Evolutionary conservation across 768 basidiomycete genomes (phyloP).

Genomic region (Boletus subparvulus): DNA sequence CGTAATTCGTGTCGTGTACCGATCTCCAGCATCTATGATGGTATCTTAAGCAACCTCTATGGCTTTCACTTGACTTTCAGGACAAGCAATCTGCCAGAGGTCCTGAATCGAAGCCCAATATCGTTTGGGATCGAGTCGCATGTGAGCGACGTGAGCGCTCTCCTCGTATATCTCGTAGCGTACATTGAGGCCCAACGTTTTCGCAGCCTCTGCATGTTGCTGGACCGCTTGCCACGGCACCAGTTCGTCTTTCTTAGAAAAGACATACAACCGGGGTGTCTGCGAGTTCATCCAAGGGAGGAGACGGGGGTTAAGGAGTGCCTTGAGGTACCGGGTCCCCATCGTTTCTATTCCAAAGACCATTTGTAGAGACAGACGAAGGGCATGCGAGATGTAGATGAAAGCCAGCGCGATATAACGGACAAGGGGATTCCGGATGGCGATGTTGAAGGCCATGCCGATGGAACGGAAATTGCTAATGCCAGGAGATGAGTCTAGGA

Average conservation of each 20-base stretch:
- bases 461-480: slow-evolving; percentile 13
- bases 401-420: slow-evolving; percentile 13
- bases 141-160: slow-evolving; percentile 37
- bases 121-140: slow-evolving; percentile 28
- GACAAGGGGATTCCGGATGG: slow-evolving; percentile 21
- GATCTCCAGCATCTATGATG: background rate
- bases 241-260: slow-evolving; percentile 32
- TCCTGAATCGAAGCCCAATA: slow-evolving; percentile 27
- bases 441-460: slow-evolving; percentile 22
- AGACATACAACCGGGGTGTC: slow-evolving; percentile 39
- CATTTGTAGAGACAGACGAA: slow-evolving; percentile 8
- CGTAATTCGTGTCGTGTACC: background rate
- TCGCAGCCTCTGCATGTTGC: slow-evolving; percentile 26
- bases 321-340: slow-evolving; percentile 2
- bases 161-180: slow-evolving; percentile 32
- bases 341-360: slow-evolving; percentile 21
- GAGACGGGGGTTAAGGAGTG: slow-evolving; percentile 23
- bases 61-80: background rate
- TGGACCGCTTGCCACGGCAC: slow-evolving; percentile 31
- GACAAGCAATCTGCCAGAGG: slow-evolving; percentile 22
- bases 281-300: slow-evolving; percentile 32
- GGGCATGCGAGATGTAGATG: slow-evolving; percentile 13
- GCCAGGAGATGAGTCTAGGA: slow-evolving; percentile 26
- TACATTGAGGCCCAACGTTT: slow-evolving; percentile 24
- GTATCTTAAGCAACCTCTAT: background rate